Conservation (phyloP, 192 early-diverging fungal genomes). For the Coemansia sp. region DNA sequence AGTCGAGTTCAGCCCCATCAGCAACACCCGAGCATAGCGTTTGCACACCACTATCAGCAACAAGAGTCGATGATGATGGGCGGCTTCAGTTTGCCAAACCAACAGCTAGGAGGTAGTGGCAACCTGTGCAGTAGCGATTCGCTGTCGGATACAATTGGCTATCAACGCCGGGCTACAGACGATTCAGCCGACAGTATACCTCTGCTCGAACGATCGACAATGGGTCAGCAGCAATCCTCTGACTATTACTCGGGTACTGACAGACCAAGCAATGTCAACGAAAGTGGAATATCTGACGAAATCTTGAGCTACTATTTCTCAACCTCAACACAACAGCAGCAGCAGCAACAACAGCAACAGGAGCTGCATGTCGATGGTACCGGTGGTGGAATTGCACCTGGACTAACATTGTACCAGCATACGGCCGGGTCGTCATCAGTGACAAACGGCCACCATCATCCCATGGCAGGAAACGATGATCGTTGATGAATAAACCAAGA, state of each 20-base stretch:
- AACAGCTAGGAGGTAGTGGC: background rate
- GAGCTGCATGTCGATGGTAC: background rate
- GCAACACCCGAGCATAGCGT: background rate
- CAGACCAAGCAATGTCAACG: background rate
- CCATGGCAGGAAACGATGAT: too few species aligned
- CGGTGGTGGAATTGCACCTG: slow-evolving; percentile 22
- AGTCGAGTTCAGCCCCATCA: background rate
- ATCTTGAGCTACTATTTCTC: slow-evolving; percentile 3
- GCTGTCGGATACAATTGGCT: background rate
- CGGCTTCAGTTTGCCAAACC: background rate
- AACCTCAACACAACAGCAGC: slow-evolving; percentile 4
- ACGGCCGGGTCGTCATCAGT: background rate
- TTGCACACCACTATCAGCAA: background rate
- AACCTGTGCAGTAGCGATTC: background rate
- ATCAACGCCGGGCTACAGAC: background rate
- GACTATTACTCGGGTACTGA: background rate
- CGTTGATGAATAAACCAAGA: too few species aligned
- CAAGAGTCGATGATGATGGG: background rate
- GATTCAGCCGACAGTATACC: slow-evolving; percentile 30
- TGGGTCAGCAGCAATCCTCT: background rate
- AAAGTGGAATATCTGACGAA: background rate
- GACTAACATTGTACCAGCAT: slow-evolving; percentile 26
- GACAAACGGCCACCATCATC: too few species aligned
- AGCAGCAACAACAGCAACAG: background rate
- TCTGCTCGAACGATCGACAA: slow-evolving; percentile 25